Conservation (phyloP, 2,329 filamentous ascomycete genomes). For the Periconia sp. region DNA sequence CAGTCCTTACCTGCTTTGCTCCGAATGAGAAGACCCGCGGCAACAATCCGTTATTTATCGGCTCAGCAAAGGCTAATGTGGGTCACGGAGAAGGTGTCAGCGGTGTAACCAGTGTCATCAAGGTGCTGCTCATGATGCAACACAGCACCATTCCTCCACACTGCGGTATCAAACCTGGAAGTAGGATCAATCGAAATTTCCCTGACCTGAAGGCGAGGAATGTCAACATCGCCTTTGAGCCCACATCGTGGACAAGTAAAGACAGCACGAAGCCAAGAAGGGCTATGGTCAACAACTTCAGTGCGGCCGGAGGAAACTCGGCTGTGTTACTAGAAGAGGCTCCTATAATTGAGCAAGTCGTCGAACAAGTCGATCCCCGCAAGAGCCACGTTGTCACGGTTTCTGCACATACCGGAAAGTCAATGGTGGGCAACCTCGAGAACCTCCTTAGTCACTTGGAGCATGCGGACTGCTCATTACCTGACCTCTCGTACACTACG, state of each 20-base stretch:
- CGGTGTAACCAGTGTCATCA: conserved; percentile 35
- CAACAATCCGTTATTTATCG: conserved; percentile 21
- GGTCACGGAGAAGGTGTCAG: conserved; percentile 39
- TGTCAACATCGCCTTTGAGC: conserved; percentile 42
- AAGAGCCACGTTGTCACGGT: conserved; percentile 1
- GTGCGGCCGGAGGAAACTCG: conserved; percentile 42
- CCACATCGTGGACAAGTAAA: conserved; percentile 41
- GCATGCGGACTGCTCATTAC: not conserved
- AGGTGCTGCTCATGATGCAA: conserved; percentile 34
- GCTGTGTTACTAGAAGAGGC: conserved; percentile 26
- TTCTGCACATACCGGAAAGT: conserved; percentile 8
- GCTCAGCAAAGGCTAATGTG: conserved; percentile 36
- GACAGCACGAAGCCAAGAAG: conserved; percentile 16
- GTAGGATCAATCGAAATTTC: conserved; percentile 45
- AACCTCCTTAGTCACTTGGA: conserved; percentile 2
- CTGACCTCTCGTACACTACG: conserved; percentile 25
- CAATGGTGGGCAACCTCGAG: conserved; percentile 1
- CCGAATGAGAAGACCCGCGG: conserved; percentile 3
- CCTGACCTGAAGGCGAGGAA: conserved; percentile 52
- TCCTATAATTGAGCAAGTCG: not conserved
- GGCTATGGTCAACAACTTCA: conserved; percentile 41
- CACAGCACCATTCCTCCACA: conserved; percentile 56
- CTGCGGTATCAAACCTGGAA: conserved; percentile 43
- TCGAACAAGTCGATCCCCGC: conserved; percentile 10
- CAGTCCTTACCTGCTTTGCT: conserved; percentile 18